A percentile compares a stretch with the other conserved stretches of the same genome.
These are phyloP conservation scores for Chaetomium olivaceum DNA, from an alignment of 2,329 filamentous ascomycete genomes.

Conservation along the genomic window DNA sequence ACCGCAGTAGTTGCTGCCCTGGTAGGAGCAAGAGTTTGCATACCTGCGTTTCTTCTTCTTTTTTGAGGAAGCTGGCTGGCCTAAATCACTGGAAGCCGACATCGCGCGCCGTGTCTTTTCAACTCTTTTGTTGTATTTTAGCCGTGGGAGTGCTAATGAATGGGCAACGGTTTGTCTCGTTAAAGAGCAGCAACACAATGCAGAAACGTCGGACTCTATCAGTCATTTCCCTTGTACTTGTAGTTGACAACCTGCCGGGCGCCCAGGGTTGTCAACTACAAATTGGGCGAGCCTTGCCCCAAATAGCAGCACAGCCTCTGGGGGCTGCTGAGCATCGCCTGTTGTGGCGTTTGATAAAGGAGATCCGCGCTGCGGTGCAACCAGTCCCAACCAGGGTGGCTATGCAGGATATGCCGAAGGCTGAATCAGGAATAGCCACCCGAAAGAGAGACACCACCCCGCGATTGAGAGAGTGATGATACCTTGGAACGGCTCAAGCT, in stretches of 20 bases:
- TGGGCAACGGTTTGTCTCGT: not conserved
- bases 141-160: not conserved
- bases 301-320: not conserved
- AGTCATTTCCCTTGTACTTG: not conserved
- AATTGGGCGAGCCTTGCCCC: not conserved
- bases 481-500: not conserved
- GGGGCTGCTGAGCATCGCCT: not conserved
- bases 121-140: not conserved
- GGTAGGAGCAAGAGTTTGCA: not conserved
- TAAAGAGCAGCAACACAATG: not conserved
- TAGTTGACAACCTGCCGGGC: not conserved
- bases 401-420: not conserved
- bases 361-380: not conserved
- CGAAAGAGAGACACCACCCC: too few species aligned
- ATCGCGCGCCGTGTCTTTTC: not conserved
- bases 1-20: not conserved
- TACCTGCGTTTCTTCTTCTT: not conserved
- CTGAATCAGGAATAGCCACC: not conserved
- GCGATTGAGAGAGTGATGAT: not conserved
- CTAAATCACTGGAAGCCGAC: not conserved
- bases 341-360: not conserved
- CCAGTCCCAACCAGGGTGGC: not conserved
- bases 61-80: not conserved
- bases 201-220: not conserved
- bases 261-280: too few species aligned